A percentile compares a stretch with the other conserved stretches of the same genome.
Evolutionary conservation across 2,329 filamentous ascomycete genomes (phyloP).

Genomic region (Claviceps lovelessii): DNA sequence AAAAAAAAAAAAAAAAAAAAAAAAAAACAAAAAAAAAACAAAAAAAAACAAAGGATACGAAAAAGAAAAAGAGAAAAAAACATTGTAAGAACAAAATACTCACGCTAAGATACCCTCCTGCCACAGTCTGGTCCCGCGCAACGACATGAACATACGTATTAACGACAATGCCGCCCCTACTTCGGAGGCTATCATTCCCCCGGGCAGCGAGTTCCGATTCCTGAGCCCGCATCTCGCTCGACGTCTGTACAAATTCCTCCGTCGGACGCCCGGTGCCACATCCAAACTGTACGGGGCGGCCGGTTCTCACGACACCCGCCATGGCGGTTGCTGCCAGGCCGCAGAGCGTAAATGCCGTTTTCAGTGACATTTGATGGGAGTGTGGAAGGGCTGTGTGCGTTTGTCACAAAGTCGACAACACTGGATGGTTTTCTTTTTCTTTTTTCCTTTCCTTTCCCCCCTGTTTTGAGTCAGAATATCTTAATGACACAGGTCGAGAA

Average conservation of each 20-base stretch:
- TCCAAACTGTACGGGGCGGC: background rate
- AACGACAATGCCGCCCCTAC: background rate
- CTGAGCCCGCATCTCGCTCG: background rate
- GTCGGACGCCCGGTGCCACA: slow-evolving; percentile 1
- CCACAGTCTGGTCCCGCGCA: background rate
- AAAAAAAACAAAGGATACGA: background rate
- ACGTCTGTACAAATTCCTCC: background rate
- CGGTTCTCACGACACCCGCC: background rate
- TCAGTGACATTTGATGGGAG: background rate
- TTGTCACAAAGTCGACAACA: background rate
- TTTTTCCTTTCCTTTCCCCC: too few species aligned
- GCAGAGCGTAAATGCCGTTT: background rate
- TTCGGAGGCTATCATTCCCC: background rate
- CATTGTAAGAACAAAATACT: background rate
- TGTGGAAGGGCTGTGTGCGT: background rate
- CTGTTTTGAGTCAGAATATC: too few species aligned
- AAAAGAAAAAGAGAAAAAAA: background rate
- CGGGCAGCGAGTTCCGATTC: background rate
- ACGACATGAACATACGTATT: slow-evolving; percentile 1
- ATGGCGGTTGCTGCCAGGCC: background rate
- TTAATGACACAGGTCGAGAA: too few species aligned
- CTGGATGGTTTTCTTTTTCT: too few species aligned
- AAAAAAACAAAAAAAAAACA: background rate
- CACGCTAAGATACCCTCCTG: background rate
- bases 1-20: background rate